These are phyloP conservation scores for Blastomyces emzantsi DNA, from an alignment of 2,329 filamentous ascomycete species.

Conservation along the genomic window DNA sequence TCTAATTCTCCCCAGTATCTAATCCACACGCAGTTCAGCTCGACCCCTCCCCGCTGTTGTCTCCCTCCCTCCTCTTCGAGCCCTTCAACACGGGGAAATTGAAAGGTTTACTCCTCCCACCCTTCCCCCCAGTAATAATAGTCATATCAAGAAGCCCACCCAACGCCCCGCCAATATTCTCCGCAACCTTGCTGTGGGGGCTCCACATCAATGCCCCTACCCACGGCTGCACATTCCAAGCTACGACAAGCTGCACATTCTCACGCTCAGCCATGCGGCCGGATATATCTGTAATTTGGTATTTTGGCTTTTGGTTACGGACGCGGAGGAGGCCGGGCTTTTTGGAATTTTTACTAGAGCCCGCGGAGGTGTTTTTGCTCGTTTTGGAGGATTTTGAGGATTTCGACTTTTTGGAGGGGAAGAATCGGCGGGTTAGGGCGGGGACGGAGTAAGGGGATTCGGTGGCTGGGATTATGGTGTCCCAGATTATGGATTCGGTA, in stretches of 20 bases:
- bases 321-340: slow-evolving; percentile 59
- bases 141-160: slow-evolving; percentile 31
- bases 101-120: slow-evolving; percentile 46
- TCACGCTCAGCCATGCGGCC: slow-evolving; percentile 65
- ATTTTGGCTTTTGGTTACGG: slow-evolving; percentile 84
- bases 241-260: slow-evolving; percentile 68
- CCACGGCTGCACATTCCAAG: slow-evolving; percentile 98
- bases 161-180: slow-evolving; percentile 14
- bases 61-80: slow-evolving; percentile 19
- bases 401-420: slow-evolving; percentile 17
- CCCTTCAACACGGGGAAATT: slow-evolving; percentile 48
- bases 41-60: background rate
- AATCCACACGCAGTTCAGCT: background rate
- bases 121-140: slow-evolving; percentile 43
- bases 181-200: slow-evolving; percentile 32
- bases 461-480: slow-evolving; percentile 74
- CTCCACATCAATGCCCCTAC: slow-evolving; percentile 84
- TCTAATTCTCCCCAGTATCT: background rate
- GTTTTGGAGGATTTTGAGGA: slow-evolving; percentile 12
- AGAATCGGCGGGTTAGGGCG: slow-evolving; percentile 30
- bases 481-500: slow-evolving; percentile 24
- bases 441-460: slow-evolving; percentile 36
- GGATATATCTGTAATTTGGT: slow-evolving; percentile 86
- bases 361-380: slow-evolving; percentile 17
- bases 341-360: slow-evolving; percentile 15